These are phyloP conservation scores for Prunella vulgaris DNA, from an alignment of 257 asterid species.

Conservation along the genomic window DNA sequence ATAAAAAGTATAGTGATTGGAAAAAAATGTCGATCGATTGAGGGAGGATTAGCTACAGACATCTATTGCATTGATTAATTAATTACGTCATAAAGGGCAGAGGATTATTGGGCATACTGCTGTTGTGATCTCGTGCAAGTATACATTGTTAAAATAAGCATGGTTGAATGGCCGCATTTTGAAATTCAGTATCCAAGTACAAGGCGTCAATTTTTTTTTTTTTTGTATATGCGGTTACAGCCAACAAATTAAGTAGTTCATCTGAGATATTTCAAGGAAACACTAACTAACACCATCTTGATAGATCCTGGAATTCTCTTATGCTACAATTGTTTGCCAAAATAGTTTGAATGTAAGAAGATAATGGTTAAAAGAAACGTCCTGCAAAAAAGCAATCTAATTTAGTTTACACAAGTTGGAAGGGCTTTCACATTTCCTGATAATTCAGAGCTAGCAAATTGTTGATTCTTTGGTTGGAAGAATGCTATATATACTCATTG, in stretches of 20 bases:
- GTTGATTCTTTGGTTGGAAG: constrained; percentile 5
- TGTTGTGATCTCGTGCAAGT: not conserved
- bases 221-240: not conserved
- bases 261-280: not conserved
- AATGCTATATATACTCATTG: not conserved
- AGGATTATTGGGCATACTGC: not conserved
- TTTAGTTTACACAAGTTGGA: not conserved
- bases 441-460: not conserved
- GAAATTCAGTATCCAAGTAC: not conserved
- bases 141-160: not conserved
- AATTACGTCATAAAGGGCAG: constrained; percentile 2
- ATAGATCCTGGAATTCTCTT: not conserved
- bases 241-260: not conserved
- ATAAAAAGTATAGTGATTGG: not conserved
- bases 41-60: not conserved
- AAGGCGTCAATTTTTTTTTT: not conserved
- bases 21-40: not conserved
- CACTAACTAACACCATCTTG: not conserved
- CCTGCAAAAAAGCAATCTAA: not conserved
- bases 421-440: not conserved
- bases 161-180: not conserved
- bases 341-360: not conserved
- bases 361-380: constrained; percentile 5
- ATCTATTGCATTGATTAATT: not conserved
- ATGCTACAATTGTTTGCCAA: not conserved